Percentiles rank a stretch among this genome's conserved stretches.
phyloP scores from a whole-genome alignment of 495 filamentous ascomycete species.

The Podospora pseudopauciseta region DNA sequence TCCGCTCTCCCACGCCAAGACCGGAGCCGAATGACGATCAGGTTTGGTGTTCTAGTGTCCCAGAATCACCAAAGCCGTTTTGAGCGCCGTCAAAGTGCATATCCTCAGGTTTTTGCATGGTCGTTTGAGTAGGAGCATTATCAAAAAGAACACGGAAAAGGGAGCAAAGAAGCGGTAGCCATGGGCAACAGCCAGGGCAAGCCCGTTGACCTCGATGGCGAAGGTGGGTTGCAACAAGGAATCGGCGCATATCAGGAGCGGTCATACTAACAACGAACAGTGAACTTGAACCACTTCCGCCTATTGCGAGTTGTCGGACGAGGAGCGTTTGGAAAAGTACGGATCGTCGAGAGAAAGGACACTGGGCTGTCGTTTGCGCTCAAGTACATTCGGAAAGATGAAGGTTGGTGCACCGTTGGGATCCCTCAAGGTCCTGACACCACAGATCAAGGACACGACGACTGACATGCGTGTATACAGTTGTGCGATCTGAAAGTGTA shows the following conservation, averaged over 20 bases:
- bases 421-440: background rate
- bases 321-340: slow-evolving; percentile 96
- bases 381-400: slow-evolving; percentile 99
- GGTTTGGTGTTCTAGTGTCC: slow-evolving; percentile 10
- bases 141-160: background rate
- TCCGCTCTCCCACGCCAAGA: slow-evolving; percentile 5
- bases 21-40: slow-evolving; percentile 16
- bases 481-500: slow-evolving; percentile 95
- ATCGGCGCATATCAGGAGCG: background rate
- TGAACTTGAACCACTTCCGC: slow-evolving; percentile 96
- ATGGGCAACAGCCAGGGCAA: slow-evolving; percentile 98
- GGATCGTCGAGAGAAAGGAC: slow-evolving; percentile 97
- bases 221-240: slow-evolving; percentile 53
- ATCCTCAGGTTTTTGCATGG: background rate
- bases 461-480: slow-evolving; percentile 41
- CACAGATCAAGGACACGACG: background rate
- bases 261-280: slow-evolving; percentile 41
- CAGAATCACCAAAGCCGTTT: slow-evolving; percentile 9
- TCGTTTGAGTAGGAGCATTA: background rate
- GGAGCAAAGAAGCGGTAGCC: slow-evolving; percentile 8
- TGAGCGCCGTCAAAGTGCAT: background rate
- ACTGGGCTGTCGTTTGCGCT: slow-evolving; percentile 86
- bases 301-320: slow-evolving; percentile 93
- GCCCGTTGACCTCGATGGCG: slow-evolving; percentile 84
- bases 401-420: slow-evolving; percentile 59